Evolutionary conservation across 192 early-diverging fungal species (phyloP).

Genomic region (Coemansia sp.): DNA sequence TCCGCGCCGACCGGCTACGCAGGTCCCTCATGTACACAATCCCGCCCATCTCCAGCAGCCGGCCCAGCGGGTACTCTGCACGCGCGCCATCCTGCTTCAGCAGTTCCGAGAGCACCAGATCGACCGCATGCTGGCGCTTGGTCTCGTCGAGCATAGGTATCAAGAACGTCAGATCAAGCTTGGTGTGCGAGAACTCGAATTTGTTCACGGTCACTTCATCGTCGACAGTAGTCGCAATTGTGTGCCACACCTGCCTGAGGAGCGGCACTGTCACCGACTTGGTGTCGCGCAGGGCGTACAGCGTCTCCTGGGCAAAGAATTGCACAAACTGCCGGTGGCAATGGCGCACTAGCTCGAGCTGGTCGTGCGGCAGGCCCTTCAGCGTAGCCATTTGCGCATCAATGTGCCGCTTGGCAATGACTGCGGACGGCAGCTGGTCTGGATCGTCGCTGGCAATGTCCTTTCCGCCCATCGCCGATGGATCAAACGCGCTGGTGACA

Average conservation of each 20-base stretch:
- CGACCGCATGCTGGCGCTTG: slow-evolving; percentile 27
- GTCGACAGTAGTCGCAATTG: slow-evolving; percentile 42
- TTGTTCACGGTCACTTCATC: slow-evolving; percentile 32
- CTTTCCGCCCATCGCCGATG: not conserved
- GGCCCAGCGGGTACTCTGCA: slow-evolving; percentile 17
- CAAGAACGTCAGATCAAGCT: slow-evolving; percentile 27
- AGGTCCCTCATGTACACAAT: slow-evolving; percentile 45
- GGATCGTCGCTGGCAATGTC: not conserved
- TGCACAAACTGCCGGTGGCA: slow-evolving; percentile 40
- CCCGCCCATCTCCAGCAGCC: slow-evolving; percentile 17
- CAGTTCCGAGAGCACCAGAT: slow-evolving; percentile 33
- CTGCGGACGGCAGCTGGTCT: slow-evolving; percentile 25
- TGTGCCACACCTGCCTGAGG: slow-evolving; percentile 48
- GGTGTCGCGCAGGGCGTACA: slow-evolving; percentile 43
- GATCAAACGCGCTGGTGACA: slow-evolving; percentile 20
- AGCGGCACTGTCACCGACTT: slow-evolving; percentile 34
- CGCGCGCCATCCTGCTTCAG: slow-evolving; percentile 16
- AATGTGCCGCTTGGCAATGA: slow-evolving; percentile 30
- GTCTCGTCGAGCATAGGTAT: slow-evolving; percentile 15
- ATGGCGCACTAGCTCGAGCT: slow-evolving; percentile 37
- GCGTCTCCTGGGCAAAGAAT: slow-evolving; percentile 42
- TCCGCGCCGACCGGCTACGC: slow-evolving; percentile 37
- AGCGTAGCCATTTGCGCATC: slow-evolving; percentile 42
- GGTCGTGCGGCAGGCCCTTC: slow-evolving; percentile 34
- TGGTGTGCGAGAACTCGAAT: slow-evolving; percentile 47